Conservation (phyloP, 2,329 filamentous ascomycete species). For the Monosporascus sp. region DNA sequence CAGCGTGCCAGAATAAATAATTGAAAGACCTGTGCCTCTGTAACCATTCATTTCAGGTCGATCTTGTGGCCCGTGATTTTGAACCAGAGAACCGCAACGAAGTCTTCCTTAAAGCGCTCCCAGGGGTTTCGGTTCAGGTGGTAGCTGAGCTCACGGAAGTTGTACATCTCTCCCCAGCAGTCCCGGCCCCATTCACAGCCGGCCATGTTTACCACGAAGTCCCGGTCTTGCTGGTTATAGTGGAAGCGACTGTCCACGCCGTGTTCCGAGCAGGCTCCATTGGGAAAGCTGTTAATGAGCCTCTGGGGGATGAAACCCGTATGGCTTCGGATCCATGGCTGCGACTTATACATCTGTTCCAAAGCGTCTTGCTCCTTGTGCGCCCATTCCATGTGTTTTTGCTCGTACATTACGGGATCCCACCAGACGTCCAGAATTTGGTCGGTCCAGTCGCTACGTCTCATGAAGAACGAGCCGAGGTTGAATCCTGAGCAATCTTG, state of each 20-base stretch:
- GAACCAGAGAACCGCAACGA: slow-evolving; percentile 56
- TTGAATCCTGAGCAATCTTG: slow-evolving; percentile 98
- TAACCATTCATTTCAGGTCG: slow-evolving; percentile 39
- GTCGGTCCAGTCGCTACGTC: slow-evolving; percentile 83
- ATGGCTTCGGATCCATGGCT: slow-evolving; percentile 88
- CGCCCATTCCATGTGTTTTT: slow-evolving; percentile 98
- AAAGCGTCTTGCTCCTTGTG: slow-evolving; percentile 97
- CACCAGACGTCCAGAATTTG: slow-evolving; percentile 94
- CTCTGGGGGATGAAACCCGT: slow-evolving; percentile 87
- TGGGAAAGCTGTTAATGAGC: slow-evolving; percentile 90
- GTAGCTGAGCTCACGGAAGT: slow-evolving; percentile 87
- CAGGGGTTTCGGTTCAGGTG: slow-evolving; percentile 78
- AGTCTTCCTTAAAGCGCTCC: slow-evolving; percentile 69
- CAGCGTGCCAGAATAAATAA: not conserved
- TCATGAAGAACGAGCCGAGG: slow-evolving; percentile 89
- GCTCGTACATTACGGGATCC: slow-evolving; percentile 96
- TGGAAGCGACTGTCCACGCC: slow-evolving; percentile 74
- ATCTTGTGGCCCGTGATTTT: slow-evolving; percentile 59
- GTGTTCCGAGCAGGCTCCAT: slow-evolving; percentile 78
- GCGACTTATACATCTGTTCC: slow-evolving; percentile 83
- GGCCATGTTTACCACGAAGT: slow-evolving; percentile 98
- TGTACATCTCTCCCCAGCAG: slow-evolving; percentile 98
- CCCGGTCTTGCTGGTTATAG: slow-evolving; percentile 78
- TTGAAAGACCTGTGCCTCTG: not conserved
- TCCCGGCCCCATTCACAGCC: slow-evolving; percentile 95